Percentiles rank a stretch among this genome's conserved stretches.
These are phyloP conservation scores for Fusarium irregulare DNA, from an alignment of 2,329 filamentous ascomycete genomes.

Conservation along the genomic window DNA sequence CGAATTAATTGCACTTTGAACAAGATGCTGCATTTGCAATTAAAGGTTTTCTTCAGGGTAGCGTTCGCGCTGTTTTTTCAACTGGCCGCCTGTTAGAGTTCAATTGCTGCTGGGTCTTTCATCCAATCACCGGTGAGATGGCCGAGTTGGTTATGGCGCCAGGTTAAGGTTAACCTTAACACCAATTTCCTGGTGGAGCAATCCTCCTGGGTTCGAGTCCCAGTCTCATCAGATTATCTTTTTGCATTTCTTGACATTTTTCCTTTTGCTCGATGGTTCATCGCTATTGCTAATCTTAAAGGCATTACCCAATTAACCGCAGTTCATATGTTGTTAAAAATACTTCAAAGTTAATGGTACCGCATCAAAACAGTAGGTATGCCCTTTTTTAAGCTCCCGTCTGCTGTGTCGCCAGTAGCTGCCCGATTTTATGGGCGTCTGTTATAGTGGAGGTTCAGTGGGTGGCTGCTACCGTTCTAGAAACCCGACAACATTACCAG, in stretches of 20 bases:
- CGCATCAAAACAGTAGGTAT: too few species aligned
- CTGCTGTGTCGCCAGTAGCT: too few species aligned
- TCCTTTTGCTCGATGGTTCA: too few species aligned
- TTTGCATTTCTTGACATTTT: background rate
- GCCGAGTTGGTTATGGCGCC: slow-evolving; percentile 33
- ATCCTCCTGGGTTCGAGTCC: slow-evolving; percentile 33
- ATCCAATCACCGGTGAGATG: slow-evolving; percentile 30
- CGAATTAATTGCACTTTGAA: background rate
- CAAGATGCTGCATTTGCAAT: background rate
- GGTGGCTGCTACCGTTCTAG: too few species aligned
- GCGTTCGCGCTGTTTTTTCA: background rate
- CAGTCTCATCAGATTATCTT: slow-evolving; percentile 22
- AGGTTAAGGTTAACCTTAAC: slow-evolving; percentile 33
- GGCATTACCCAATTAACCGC: too few species aligned
- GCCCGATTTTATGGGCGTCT: too few species aligned
- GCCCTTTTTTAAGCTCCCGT: too few species aligned
- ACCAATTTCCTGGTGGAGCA: slow-evolving; percentile 31
- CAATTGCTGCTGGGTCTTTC: rapidly evolving
- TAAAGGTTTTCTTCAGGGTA: background rate
- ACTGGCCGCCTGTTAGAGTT: background rate
- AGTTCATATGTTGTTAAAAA: too few species aligned
- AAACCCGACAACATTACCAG: too few species aligned
- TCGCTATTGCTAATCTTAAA: too few species aligned
- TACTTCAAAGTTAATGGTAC: too few species aligned
- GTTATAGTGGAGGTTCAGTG: too few species aligned